These are phyloP conservation scores for Cryptosporidium parvum DNA, from an alignment of 169 alveolate species.

Conservation along the genomic window DNA sequence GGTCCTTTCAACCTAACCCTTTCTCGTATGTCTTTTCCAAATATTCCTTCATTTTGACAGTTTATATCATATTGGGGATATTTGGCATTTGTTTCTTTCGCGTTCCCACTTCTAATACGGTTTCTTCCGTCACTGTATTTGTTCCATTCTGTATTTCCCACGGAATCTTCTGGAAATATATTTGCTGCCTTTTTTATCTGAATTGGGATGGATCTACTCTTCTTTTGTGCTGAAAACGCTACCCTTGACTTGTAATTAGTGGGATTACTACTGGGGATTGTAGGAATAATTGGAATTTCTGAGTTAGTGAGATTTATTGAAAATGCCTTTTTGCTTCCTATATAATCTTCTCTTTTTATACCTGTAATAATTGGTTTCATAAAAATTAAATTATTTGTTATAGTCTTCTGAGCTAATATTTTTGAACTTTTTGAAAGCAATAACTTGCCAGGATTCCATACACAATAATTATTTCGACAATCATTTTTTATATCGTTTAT, in stretches of 20 bases:
- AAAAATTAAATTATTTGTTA: too few species aligned
- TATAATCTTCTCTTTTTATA: too few species aligned
- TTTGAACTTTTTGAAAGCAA: neutral
- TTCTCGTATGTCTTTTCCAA: neutral
- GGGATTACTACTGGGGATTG: neutral
- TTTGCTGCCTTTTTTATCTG: neutral
- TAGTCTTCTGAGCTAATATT: neutral
- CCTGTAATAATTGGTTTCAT: neutral
- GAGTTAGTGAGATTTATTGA: neutral
- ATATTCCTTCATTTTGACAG: neutral
- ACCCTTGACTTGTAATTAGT: neutral
- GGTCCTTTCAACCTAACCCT: slow-evolving; percentile 17
- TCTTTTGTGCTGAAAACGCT: neutral
- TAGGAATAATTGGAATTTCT: neutral
- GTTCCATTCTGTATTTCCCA: neutral
- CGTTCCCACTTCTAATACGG: neutral
- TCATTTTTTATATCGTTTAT: too few species aligned
- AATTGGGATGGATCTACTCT: neutral
- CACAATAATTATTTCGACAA: neutral
- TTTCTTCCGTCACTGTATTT: neutral
- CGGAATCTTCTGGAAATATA: neutral
- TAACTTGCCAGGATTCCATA: neutral
- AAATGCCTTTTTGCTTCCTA: too few species aligned
- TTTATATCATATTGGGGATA: too few species aligned
- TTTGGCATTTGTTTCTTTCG: too few species aligned